phyloP scores from a whole-genome alignment of 768 basidiomycete species.

The Sarcodon aspratus region DNA sequence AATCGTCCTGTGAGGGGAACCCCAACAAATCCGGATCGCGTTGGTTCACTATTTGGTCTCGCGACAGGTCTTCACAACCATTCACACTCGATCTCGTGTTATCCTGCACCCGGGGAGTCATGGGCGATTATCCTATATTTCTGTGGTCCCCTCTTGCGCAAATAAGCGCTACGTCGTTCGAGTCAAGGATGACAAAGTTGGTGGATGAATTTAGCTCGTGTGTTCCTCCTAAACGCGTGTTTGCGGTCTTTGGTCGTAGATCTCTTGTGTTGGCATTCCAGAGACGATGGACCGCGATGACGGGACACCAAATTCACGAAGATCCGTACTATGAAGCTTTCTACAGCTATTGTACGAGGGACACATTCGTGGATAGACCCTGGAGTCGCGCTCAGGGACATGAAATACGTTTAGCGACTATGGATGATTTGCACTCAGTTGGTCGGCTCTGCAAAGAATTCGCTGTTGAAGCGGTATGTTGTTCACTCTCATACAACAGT shows the following conservation, averaged over 20 bases:
- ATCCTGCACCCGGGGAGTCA: conserved; percentile 31
- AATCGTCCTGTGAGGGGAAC: conserved; percentile 3
- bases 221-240: conserved; percentile 33
- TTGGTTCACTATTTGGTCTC: conserved; percentile 41
- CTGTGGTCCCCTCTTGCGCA: conserved; percentile 29
- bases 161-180: conserved; percentile 19
- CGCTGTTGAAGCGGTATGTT: conserved; percentile 37
- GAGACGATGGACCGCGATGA: conserved; percentile 29
- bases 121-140: conserved; percentile 42
- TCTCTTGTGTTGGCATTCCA: conserved; percentile 30
- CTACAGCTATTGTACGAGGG: conserved; percentile 30
- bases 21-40: conserved; percentile 18
- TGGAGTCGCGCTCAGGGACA: conserved; percentile 20
- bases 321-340: conserved; percentile 41
- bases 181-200: conserved; percentile 24
- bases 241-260: conserved; percentile 37
- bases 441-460: conserved; percentile 39
- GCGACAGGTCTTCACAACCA: conserved; percentile 13
- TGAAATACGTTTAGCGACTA: conserved; percentile 24
- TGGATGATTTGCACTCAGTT: conserved; percentile 26
- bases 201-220: conserved; percentile 24
- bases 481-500: not conserved
- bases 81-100: conserved; percentile 30
- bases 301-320: conserved; percentile 23
- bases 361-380: conserved; percentile 21